Percentiles rank a stretch among this genome's conserved stretches.
Conservation (phyloP, 495 filamentous ascomycete species). For the Tetracladium marchalianum region DNA sequence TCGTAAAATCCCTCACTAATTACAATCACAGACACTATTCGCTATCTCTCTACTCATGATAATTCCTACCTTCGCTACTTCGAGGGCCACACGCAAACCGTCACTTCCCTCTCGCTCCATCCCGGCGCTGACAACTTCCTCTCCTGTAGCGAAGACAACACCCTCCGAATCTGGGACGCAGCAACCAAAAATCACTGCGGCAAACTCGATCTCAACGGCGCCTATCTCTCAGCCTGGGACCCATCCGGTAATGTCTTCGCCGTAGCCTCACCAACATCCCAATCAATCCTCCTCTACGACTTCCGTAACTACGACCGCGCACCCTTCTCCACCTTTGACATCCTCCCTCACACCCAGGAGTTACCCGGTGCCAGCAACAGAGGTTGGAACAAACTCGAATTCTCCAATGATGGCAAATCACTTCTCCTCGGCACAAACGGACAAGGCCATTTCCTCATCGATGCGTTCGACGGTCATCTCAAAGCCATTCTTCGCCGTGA, state of each 20-base stretch:
- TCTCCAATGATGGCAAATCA: conserved; percentile 88
- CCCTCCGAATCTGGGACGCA: conserved; percentile 79
- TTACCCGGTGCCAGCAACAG: conserved; percentile 28
- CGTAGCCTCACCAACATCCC: conserved; percentile 69
- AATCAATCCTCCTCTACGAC: conserved; percentile 81
- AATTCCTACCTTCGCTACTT: conserved; percentile 95
- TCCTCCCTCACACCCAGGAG: conserved; percentile 38
- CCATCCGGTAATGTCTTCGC: conserved; percentile 84
- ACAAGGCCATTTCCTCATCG: conserved; percentile 75
- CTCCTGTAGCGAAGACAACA: conserved; percentile 81
- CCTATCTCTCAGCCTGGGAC: conserved; percentile 81
- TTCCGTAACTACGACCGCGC: conserved; percentile 83
- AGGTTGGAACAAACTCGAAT: conserved; percentile 79
- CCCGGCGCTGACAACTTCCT: conserved; percentile 80
- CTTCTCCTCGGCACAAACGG: conserved; percentile 74
- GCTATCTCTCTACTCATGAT: conserved; percentile 88
- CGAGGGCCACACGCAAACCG: conserved; percentile 69
- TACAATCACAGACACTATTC: conserved; percentile 58
- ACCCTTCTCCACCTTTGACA: conserved; percentile 80
- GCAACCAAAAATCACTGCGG: conserved; percentile 64
- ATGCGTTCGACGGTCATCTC: conserved; percentile 74
- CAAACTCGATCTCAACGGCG: conserved; percentile 61
- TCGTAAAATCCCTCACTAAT: conserved; percentile 10
- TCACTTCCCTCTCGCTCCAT: conserved; percentile 68
- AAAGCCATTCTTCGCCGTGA: conserved; percentile 50